phyloP scores from a whole-genome alignment of 2,329 filamentous ascomycete genomes.

The Diaporthe sp. region DNA sequence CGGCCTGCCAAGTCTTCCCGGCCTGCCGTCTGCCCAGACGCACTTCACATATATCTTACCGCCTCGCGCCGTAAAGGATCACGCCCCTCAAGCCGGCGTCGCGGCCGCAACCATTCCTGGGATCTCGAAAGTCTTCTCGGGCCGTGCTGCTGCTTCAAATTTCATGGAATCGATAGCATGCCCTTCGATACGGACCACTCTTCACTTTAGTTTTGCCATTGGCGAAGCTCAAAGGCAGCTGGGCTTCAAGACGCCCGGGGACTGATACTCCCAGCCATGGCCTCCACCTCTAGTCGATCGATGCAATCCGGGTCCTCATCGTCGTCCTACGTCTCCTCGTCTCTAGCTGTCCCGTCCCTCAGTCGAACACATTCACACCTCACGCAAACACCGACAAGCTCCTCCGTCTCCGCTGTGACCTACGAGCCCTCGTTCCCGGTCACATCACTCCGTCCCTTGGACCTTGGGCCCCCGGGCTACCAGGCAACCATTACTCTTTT shows the following conservation, averaged over 20 bases:
- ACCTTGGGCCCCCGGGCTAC: conserved; percentile 66
- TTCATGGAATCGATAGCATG: conserved; percentile 34
- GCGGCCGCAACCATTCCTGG: conserved; percentile 4
- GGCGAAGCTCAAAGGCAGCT: conserved; percentile 30
- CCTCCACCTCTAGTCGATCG: conserved; percentile 45
- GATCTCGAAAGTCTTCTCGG: neutral
- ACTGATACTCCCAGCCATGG: conserved; percentile 52
- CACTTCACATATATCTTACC: conserved; percentile 6
- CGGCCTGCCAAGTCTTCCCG: neutral
- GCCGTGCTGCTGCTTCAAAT: neutral
- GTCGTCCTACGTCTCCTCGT: conserved; percentile 63
- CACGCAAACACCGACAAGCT: conserved; percentile 61
- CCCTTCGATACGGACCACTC: conserved; percentile 19
- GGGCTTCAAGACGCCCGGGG: conserved; percentile 44
- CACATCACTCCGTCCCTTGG: conserved; percentile 59
- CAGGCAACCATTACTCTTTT: conserved; percentile 68
- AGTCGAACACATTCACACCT: conserved; percentile 56
- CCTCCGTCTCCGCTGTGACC: conserved; percentile 59
- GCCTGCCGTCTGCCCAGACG: conserved; percentile 7
- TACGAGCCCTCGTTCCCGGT: conserved; percentile 56
- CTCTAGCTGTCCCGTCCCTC: conserved; percentile 56
- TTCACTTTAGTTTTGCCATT: conserved; percentile 23
- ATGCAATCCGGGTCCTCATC: conserved; percentile 58
- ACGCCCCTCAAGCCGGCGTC: neutral
- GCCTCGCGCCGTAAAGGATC: neutral